Percentiles rank a stretch among this genome's conserved stretches.
These are phyloP conservation scores for Ascocoryne sarcoides DNA, from an alignment of 2,329 filamentous ascomycete species.

Conservation along the genomic window DNA sequence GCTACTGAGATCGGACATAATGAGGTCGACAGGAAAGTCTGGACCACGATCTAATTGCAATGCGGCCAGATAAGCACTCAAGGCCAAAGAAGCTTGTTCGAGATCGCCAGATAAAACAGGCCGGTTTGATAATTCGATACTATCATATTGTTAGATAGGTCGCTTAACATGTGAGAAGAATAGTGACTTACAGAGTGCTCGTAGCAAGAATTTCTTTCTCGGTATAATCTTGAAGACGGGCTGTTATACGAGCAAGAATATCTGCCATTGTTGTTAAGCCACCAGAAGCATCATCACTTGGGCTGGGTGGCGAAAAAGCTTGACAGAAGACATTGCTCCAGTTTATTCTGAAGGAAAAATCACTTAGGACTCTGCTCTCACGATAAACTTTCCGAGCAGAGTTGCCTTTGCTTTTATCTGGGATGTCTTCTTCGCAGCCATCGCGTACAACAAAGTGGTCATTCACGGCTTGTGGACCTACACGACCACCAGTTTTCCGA, in stretches of 20 bases:
- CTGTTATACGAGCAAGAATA: constrained; percentile 7
- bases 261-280: constrained; percentile 5
- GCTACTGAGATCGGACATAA: constrained; percentile 15
- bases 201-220: constrained; percentile 10
- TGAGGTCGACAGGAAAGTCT: constrained; percentile 10
- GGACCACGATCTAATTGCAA: constrained; percentile 10
- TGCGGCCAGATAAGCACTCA: constrained; percentile 18
- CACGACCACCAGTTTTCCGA: constrained; percentile 3
- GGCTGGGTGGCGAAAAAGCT: constrained; percentile 3
- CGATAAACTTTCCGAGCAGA: not conserved
- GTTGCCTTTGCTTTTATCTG: not conserved
- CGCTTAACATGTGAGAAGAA: not conserved
- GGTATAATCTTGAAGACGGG: constrained; percentile 10
- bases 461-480: constrained; percentile 5
- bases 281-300: not conserved
- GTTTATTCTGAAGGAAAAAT: constrained; percentile 14
- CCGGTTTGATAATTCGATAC: constrained; percentile 18
- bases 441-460: constrained; percentile 25
- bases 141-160: constrained; percentile 9
- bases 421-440: constrained; percentile 4
- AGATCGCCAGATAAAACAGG: constrained; percentile 18
- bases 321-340: constrained; percentile 15
- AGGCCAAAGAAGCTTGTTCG: constrained; percentile 14
- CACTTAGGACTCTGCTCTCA: constrained; percentile 4
- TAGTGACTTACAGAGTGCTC: constrained; percentile 13